Conservation (phyloP, 805 yeast genomes). For the Teunomyces lycoperdinae region DNA sequence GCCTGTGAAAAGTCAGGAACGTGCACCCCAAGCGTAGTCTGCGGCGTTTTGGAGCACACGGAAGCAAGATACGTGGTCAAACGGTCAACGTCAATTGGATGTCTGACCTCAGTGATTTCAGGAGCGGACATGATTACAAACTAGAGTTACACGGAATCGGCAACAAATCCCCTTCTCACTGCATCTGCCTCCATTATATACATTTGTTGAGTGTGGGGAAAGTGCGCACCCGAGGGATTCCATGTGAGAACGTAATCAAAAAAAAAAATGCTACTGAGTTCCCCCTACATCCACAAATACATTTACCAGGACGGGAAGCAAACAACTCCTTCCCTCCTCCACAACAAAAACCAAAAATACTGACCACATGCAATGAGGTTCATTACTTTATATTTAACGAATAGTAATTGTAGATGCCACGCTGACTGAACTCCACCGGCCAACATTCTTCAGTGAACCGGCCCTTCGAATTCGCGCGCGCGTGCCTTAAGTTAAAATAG, state of each 20-base stretch:
- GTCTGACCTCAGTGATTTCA: constrained; percentile 33
- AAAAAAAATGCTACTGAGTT: background rate
- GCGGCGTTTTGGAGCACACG: constrained; percentile 7
- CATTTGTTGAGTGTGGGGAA: constrained; percentile 4
- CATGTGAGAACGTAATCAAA: constrained; percentile 1
- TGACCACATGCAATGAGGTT: background rate
- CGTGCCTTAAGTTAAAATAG: constrained; percentile 38
- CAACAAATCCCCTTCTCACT: too few relatives aligned
- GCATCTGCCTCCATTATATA: background rate
- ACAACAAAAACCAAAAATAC: too few relatives aligned
- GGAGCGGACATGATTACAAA: constrained; percentile 11
- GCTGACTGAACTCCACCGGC: constrained; percentile 50
- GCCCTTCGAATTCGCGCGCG: constrained; percentile 30
- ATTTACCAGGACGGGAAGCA: too few relatives aligned
- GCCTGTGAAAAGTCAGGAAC: constrained; percentile 15
- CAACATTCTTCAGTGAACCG: constrained; percentile 38
- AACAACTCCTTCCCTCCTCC: too few relatives aligned
- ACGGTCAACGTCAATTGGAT: constrained; percentile 25
- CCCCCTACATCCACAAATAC: too few relatives aligned
- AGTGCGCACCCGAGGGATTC: background rate
- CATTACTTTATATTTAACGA: constrained; percentile 45
- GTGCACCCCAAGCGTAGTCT: constrained; percentile 21
- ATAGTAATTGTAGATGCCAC: constrained; percentile 59
- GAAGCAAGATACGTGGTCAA: constrained; percentile 21
- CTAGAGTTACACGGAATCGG: background rate